Evolutionary conservation across 176 grass and related monocot genomes (phyloP), one percentile per base, ranked within the genome.

Genomic region (Avena sativa): DNA sequence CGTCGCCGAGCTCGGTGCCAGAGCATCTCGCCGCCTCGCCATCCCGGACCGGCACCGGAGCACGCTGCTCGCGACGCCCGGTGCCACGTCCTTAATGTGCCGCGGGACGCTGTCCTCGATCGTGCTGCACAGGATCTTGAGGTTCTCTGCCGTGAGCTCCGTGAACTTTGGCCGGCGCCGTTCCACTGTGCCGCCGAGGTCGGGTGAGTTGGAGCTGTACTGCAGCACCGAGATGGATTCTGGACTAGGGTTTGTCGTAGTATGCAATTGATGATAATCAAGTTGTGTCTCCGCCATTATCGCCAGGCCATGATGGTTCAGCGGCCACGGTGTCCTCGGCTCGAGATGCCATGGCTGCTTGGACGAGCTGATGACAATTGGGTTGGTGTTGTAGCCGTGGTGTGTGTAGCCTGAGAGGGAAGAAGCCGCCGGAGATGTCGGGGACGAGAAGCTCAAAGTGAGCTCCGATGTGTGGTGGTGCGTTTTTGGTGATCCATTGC

Each of bases 71-170:
- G 94, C 92, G 30, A 98, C 90, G 9, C 90, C 94, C 5, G 87
- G 78, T 68, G 87, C 78, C 30, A 91, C 61, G 4, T 83, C 87
- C 79, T 85, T 88, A 53, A 76, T 76, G 47, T 93, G 89, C 60
- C 5, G 52, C 1, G 88, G 84, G 10, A 88, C 90, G 17, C 55
- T 60, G 30, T 73, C 89, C 90, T 94, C 97, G 8, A 98, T 88
- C 21, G 82, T 50, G 48, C 80, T 79, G 83, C 92, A 96, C 7
- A 98, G n/a, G 15, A 84, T 74, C 81, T 94, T 98, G 68, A 98
- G 85, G 43, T 98, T 98, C 83, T 94, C 92, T 0, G 97, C 94
- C 2, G 68, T 98, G 67, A 98, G 89, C 85, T 94, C 97, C 56
- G 66, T 94, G 91, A 99, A 97, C 79, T 84, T 99, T 21, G 92